Evolutionary conservation across 331 rosid species (phyloP).

Genomic region (Quercus phellos): DNA sequence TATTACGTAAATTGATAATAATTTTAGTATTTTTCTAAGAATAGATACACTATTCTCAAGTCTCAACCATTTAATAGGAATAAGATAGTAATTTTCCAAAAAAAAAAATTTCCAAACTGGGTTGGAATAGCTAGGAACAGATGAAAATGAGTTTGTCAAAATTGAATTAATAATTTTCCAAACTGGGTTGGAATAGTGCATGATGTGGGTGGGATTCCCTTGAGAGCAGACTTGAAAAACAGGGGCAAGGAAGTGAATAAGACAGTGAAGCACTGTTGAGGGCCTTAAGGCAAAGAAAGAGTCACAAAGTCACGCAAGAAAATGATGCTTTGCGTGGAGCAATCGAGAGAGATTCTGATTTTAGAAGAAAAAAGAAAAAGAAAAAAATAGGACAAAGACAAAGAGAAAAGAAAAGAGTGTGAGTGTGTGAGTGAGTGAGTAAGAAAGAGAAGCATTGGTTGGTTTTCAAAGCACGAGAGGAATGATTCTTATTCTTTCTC

Average conservation of each 20-base stretch:
- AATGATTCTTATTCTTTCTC: constrained; percentile 34
- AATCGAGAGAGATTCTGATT: constrained; percentile 46
- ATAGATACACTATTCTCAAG: too few species aligned
- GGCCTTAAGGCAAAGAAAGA: neutral
- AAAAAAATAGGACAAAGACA: neutral
- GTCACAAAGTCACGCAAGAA: constrained; percentile 39
- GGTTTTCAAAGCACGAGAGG: constrained; percentile 36
- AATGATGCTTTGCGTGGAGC: constrained; percentile 63
- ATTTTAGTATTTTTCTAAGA: too few species aligned
- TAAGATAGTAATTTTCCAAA: too few species aligned
- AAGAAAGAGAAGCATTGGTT: neutral
- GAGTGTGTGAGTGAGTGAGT: too few species aligned
- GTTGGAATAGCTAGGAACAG: too few species aligned
- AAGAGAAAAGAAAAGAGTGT: neutral
- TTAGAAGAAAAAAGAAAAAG: constrained; percentile 7
- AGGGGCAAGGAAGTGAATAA: constrained; percentile 34
- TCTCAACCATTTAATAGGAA: too few species aligned
- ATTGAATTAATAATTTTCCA: neutral
- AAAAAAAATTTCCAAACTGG: too few species aligned
- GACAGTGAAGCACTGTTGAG: constrained; percentile 28
- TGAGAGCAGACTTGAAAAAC: constrained; percentile 17
- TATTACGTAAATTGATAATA: too few species aligned
- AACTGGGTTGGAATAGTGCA: constrained; percentile 14
- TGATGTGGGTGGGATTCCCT: constrained; percentile 22
- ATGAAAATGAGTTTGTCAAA: too few species aligned